Conservation (phyloP, 179 eudicot species). For the Beta macrorhiza region DNA sequence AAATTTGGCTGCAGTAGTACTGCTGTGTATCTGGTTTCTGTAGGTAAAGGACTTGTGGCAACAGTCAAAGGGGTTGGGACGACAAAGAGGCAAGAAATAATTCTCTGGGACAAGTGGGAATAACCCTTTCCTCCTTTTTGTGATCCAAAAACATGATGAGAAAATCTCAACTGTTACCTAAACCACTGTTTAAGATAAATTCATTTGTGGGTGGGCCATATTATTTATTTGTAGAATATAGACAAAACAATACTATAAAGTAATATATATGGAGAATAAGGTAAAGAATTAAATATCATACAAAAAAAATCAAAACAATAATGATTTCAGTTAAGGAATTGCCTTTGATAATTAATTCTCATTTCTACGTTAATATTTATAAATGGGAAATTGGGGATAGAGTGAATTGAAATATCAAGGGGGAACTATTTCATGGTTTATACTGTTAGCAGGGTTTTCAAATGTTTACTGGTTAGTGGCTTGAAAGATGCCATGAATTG, state of each 20-base stretch:
- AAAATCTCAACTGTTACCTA: conserved; percentile 36
- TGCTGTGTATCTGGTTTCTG: conserved; percentile 10
- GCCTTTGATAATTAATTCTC: background rate
- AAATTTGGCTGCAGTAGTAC: background rate
- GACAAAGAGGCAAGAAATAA: conserved; percentile 31
- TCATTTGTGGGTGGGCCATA: conserved; percentile 13
- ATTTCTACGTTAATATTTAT: background rate
- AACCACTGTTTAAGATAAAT: conserved; percentile 33
- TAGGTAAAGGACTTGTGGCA: conserved; percentile 11
- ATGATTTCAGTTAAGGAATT: background rate
- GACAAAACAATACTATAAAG: background rate
- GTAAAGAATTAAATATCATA: background rate
- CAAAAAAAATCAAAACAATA: background rate
- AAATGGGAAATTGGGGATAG: background rate
- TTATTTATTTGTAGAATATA: conserved; percentile 11
- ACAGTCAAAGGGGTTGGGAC: conserved; percentile 25
- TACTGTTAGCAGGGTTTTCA: background rate
- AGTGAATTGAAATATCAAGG: too few species aligned
- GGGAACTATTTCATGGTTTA: background rate
- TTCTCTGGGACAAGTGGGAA: conserved; percentile 33
- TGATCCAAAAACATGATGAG: conserved; percentile 35
- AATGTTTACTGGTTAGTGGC: background rate
- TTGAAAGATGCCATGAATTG: background rate
- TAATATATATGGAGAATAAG: background rate
- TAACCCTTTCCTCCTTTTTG: conserved; percentile 20